These are phyloP conservation scores for Apiotrichum siamense DNA, from an alignment of 1,284 basidiomycete genomes.

Conservation along the genomic window DNA sequence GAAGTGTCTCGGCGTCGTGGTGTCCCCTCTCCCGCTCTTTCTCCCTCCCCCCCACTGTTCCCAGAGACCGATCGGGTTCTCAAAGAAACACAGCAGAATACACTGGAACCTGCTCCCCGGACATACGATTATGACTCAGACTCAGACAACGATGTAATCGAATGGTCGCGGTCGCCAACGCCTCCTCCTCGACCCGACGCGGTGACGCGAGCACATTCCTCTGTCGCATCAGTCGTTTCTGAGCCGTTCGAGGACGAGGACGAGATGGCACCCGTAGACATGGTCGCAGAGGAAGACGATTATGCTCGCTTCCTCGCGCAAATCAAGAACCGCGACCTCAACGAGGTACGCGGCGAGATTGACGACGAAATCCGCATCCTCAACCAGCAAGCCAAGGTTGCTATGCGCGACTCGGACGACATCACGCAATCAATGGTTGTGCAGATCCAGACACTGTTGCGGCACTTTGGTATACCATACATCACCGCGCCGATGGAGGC, in stretches of 20 bases:
- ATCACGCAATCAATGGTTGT: constrained; percentile 89
- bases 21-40: not conserved
- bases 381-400: constrained; percentile 75
- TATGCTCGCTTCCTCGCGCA: constrained; percentile 87
- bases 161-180: constrained; percentile 44
- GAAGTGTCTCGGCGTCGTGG: not conserved
- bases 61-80: too few relatives aligned
- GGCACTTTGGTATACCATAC: constrained; percentile 94
- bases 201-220: not conserved
- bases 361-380: constrained; percentile 82
- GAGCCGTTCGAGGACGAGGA: constrained; percentile 45
- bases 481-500: constrained; percentile 99
- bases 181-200: constrained; percentile 17
- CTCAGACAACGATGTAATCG: constrained; percentile 31
- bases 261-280: constrained; percentile 60
- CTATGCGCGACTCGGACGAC: constrained; percentile 90
- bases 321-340: constrained; percentile 74
- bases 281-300: constrained; percentile 76
- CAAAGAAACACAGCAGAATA: not conserved
- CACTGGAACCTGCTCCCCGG: not conserved
- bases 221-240: not conserved
- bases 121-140: constrained; percentile 10
- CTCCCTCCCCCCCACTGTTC: not conserved
- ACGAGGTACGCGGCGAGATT: constrained; percentile 76
- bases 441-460: constrained; percentile 90